These are phyloP conservation scores for Rutstroemia sp. DNA, from an alignment of 2,329 filamentous ascomycete species.

Conservation along the genomic window DNA sequence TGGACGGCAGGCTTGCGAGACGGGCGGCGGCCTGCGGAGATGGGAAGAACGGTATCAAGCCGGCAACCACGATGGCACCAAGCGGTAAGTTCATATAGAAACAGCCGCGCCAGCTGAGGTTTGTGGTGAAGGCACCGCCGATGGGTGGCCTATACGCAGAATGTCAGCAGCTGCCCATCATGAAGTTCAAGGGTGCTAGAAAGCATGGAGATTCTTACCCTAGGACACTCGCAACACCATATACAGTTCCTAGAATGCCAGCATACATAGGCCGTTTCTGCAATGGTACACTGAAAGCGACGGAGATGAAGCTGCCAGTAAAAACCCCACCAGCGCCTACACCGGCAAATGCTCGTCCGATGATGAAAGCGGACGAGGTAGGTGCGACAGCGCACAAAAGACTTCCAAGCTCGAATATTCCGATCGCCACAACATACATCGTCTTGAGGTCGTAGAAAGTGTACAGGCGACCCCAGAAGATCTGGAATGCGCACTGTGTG, in stretches of 20 bases:
- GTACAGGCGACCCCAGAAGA: not conserved
- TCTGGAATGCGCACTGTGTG: not conserved
- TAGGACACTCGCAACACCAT: not conserved
- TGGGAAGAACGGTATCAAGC: not conserved
- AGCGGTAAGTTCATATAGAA: not conserved
- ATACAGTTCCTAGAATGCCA: not conserved
- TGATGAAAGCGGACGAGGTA: not conserved
- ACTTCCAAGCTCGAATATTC: not conserved
- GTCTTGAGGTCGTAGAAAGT: constrained; percentile 15
- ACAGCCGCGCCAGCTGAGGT: not conserved
- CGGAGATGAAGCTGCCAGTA: not conserved
- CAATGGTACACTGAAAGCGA: not conserved
- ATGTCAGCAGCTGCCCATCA: no score
- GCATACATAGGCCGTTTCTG: not conserved
- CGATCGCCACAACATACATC: not conserved
- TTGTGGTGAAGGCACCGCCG: not conserved
- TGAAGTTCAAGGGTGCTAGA: no score
- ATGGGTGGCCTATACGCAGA: not conserved
- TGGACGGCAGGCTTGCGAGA: not conserved
- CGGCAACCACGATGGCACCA: not conserved
- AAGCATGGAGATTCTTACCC: no score
- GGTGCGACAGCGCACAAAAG: not conserved
- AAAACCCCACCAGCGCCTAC: not conserved
- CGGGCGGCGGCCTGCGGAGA: no score
- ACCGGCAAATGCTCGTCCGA: not conserved